Evolutionary conservation across 805 yeast species (phyloP).

Genomic region (Ogataea wickerhamii): DNA sequence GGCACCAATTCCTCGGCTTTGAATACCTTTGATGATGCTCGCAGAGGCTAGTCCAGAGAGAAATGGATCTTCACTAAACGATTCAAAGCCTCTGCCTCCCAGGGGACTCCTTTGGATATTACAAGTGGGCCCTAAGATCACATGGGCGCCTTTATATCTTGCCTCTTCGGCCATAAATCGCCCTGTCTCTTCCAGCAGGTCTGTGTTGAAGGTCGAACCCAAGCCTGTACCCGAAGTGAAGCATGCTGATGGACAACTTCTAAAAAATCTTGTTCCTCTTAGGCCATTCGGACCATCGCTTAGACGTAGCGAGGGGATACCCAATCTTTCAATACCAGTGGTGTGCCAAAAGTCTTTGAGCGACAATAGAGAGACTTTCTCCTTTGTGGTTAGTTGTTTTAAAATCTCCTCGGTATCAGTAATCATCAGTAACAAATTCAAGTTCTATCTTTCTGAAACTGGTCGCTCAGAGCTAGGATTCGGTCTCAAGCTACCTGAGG

Average conservation of each 20-base stretch:
- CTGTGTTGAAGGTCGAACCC: conserved; percentile 43
- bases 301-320: conserved; percentile 35
- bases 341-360: conserved; percentile 43
- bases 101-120: conserved; percentile 45
- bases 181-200: conserved; percentile 38
- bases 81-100: conserved; percentile 34
- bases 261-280: conserved; percentile 42
- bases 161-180: conserved; percentile 44
- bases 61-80: conserved; percentile 22
- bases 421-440: not conserved
- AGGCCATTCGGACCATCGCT: conserved; percentile 49
- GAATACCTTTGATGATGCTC: conserved; percentile 53
- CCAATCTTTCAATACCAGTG: conserved; percentile 30
- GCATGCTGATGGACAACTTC: conserved; percentile 42
- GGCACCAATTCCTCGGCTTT: conserved; percentile 48
- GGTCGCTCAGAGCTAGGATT: not conserved
- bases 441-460: not conserved
- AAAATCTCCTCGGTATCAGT: conserved; percentile 23
- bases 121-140: conserved; percentile 35
- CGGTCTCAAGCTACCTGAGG: no score
- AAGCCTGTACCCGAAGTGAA: conserved; percentile 47
- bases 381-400: conserved; percentile 25
- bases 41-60: conserved; percentile 46
- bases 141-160: conserved; percentile 41
- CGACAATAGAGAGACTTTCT: conserved; percentile 32